Conservation (phyloP, 2,329 filamentous ascomycete species). For the Pestalotiopsis sp. region DNA sequence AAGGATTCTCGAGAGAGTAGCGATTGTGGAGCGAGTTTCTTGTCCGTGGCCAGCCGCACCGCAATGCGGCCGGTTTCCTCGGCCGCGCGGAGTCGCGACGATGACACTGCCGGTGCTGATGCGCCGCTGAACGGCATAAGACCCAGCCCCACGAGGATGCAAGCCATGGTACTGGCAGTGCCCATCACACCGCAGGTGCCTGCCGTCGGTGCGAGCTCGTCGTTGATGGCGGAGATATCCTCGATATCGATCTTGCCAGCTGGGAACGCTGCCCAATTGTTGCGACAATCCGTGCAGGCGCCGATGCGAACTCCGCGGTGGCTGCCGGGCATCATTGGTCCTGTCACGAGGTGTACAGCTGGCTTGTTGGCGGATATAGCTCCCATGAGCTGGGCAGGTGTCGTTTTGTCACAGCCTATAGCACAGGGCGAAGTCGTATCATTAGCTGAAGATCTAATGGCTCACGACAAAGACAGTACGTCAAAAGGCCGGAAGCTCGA, state of each 20-base stretch:
- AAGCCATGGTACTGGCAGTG: slow-evolving; percentile 89
- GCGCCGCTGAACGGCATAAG: slow-evolving; percentile 77
- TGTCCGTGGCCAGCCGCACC: slow-evolving; percentile 67
- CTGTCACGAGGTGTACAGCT: slow-evolving; percentile 68
- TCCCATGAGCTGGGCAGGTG: slow-evolving; percentile 75
- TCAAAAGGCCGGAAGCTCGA: background rate
- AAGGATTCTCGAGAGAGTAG: slow-evolving; percentile 77
- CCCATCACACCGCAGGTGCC: slow-evolving; percentile 95
- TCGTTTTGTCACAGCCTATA: slow-evolving; percentile 73
- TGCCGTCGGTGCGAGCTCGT: slow-evolving; percentile 72
- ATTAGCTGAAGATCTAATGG: background rate
- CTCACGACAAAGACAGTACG: background rate
- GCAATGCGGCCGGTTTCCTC: slow-evolving; percentile 71
- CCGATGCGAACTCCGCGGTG: slow-evolving; percentile 66
- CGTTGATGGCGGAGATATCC: slow-evolving; percentile 71
- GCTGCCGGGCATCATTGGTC: slow-evolving; percentile 76
- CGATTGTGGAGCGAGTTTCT: slow-evolving; percentile 66
- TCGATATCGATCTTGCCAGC: slow-evolving; percentile 70
- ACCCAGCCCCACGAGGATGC: slow-evolving; percentile 80
- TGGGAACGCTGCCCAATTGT: slow-evolving; percentile 73
- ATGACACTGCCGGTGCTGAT: slow-evolving; percentile 77
- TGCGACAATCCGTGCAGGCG: slow-evolving; percentile 75
- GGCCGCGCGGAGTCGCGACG: slow-evolving; percentile 79
- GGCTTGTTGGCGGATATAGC: slow-evolving; percentile 76
- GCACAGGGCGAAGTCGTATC: background rate